Evolutionary conservation across 805 yeast species (phyloP), one percentile per base, ranked within the genome.

Genomic region (Sugiyamaella floridensis): DNA sequence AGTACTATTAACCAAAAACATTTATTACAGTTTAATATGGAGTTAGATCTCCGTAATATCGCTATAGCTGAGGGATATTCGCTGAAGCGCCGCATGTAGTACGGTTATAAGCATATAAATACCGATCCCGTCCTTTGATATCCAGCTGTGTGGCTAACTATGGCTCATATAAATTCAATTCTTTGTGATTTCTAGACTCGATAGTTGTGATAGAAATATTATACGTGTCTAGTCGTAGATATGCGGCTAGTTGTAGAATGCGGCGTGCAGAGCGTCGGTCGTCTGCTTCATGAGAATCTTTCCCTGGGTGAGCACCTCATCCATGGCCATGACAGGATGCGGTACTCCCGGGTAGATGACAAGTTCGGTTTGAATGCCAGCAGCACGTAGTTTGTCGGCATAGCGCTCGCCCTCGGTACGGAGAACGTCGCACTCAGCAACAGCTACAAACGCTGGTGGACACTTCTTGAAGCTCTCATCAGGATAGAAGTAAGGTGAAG

Each of bases 301-400:
- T 14, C 58, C 61, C 40, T 56, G 56, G 29, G 52, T 48, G 43
- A 73, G 61, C 8, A 67, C 66, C 14, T 63, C 74, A 54, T 73
- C 73, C 78, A 76, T 74, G 22, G 70, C 77, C 77, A 75, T 73
- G 4, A 70, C 74, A 14, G 77, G 67, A 60, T 76, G 80, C 2
- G 79, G 79, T 45, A 72, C 67, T 5, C 78, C 78, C 47, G 63
- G 60, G 56, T 74, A 75, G 32, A 72, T 60, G 9, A 19, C 44
- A 29, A 49, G 47, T 15, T 32, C 16, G 34, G 47, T 40, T 8
- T 47, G 37, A 5, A 61, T 64, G 3, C 78, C 78, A 53, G 71
- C 68, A 18, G 61, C 60, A 41, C 56, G 54, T 51, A 76, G 64
- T 54, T 75, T 76, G 12, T 58, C 67, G 43, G 68, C 69, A 55